Evolutionary conservation across 1,284 basidiomycete species (phyloP), one percentile per base, ranked within the genome.

Genomic region (Cystobasidium sp.): DNA sequence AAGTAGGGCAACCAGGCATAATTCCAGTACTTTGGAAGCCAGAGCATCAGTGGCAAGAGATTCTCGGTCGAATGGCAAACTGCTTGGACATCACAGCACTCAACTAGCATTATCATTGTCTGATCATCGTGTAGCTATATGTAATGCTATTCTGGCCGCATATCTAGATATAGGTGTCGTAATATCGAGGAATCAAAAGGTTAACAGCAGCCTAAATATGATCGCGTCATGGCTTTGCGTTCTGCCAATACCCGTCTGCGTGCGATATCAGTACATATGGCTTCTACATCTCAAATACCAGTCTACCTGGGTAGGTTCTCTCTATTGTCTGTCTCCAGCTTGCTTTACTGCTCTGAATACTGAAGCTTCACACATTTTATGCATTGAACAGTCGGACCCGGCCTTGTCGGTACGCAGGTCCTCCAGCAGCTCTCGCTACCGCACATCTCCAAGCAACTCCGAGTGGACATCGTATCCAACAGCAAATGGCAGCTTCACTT

Each of bases 361-460:
- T n/a, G 47, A 18, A 16, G 9, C 43, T 43, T 16, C 53, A 12
- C 37, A 52, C 16, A 41, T 52, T 46, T n/a, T 39, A 14, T 18
- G 20, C 66, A 49, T 71, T 8, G 9, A 51, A 61, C 75, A 58
- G 75, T 96, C 75, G 94, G 94, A 75, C 87, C 92, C 56, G 94
- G 94, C 14, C 90, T 94, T 71, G 94, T 97, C 63, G 94, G 94
- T 58, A 86, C 87, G 56, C 91, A 93, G 81, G 88, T 96, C 79
- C 86, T 96, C 80, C 83, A 31, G 84, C 86, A 61, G 87, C 88
- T 16, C 81, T 72, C 91, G 93, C 86, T 86, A 84, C 75, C 85
- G 95, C 79, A 86, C 92, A 79, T 88, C 90, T 44, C 77, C 75
- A 43, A 53, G 52, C 41, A 66, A 62, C 47, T 76, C 31, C 61